Evolutionary conservation across 495 filamentous ascomycete species (phyloP).

Genomic region (Elaphomyces granulatus): DNA sequence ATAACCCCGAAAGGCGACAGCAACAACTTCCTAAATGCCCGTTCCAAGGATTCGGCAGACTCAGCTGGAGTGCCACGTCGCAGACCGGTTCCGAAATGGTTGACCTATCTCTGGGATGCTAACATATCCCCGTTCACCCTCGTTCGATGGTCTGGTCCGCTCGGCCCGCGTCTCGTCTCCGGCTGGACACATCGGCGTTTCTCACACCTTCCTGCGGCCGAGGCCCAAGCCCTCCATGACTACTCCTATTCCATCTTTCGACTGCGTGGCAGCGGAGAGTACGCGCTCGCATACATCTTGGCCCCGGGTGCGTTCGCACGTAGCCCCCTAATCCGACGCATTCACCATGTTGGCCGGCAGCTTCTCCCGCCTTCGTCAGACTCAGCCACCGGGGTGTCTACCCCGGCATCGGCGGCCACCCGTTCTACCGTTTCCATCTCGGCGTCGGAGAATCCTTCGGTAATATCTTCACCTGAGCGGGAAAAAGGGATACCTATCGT

Average conservation of each 20-base stretch:
- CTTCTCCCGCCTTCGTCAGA: conserved; percentile 21
- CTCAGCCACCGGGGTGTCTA: conserved; percentile 3
- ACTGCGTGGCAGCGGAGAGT: conserved; percentile 85
- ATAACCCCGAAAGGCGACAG: conserved; percentile 32
- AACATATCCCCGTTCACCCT: conserved; percentile 92
- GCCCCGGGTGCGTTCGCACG: conserved; percentile 89
- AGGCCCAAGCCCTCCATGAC: conserved; percentile 72
- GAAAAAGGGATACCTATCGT: conserved; percentile 75
- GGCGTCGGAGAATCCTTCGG: background rate
- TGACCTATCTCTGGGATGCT: conserved; percentile 88
- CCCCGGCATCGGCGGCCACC: conserved; percentile 2
- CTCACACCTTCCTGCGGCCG: conserved; percentile 66
- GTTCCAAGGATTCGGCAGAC: conserved; percentile 17
- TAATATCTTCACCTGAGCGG: conserved; percentile 17
- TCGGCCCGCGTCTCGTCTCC: conserved; percentile 82
- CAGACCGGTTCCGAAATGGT: conserved; percentile 64
- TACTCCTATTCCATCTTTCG: conserved; percentile 94
- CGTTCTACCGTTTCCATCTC: conserved; percentile 8
- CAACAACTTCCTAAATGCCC: conserved; percentile 42
- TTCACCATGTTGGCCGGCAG: conserved; percentile 72
- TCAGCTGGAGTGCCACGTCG: conserved; percentile 26
- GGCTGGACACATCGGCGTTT: conserved; percentile 92
- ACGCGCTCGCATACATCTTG: conserved; percentile 81
- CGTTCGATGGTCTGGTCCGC: conserved; percentile 76
- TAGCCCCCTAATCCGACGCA: conserved; percentile 71